These are phyloP conservation scores for Cucurbitaria berberidis DNA, from an alignment of 2,329 filamentous ascomycete genomes.

Conservation along the genomic window DNA sequence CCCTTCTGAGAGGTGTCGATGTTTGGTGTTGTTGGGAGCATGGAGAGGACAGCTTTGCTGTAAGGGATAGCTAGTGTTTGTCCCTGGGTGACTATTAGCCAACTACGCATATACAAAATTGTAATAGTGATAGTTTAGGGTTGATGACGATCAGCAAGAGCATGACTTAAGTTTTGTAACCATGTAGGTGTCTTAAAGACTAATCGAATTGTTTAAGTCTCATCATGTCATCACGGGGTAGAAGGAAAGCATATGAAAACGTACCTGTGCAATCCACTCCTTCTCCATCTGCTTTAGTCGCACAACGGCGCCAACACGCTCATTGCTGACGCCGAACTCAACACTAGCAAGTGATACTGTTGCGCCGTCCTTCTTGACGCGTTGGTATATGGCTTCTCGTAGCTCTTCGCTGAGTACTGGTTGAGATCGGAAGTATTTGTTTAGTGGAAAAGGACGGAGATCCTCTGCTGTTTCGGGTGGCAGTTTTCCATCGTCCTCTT, in stretches of 20 bases:
- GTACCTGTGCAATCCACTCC: constrained; percentile 76
- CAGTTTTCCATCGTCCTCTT: constrained; percentile 29
- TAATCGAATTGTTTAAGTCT: constrained; percentile 88
- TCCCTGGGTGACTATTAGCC: constrained; percentile 59
- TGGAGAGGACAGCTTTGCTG: constrained; percentile 73
- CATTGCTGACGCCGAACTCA: constrained; percentile 78
- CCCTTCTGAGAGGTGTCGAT: constrained; percentile 39
- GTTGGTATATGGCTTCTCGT: constrained; percentile 74
- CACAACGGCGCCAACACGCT: constrained; percentile 83
- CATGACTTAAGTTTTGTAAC: constrained; percentile 78
- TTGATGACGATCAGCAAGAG: constrained; percentile 68
- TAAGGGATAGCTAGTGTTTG: constrained; percentile 80
- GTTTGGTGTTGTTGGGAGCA: constrained; percentile 73
- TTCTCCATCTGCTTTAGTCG: constrained; percentile 86
- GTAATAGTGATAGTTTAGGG: not conserved
- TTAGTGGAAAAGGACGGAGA: constrained; percentile 72
- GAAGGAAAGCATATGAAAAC: constrained; percentile 43
- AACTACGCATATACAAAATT: constrained; percentile 7
- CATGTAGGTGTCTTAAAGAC: constrained; percentile 98
- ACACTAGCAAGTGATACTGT: constrained; percentile 79
- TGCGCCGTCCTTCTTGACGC: constrained; percentile 66
- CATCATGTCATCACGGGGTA: constrained; percentile 60
- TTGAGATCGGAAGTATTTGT: constrained; percentile 72
- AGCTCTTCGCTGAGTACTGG: constrained; percentile 75
- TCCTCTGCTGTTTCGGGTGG: constrained; percentile 43